Evolutionary conservation across 1,284 basidiomycete species (phyloP).

Genomic region (Gomphus bonarii): DNA sequence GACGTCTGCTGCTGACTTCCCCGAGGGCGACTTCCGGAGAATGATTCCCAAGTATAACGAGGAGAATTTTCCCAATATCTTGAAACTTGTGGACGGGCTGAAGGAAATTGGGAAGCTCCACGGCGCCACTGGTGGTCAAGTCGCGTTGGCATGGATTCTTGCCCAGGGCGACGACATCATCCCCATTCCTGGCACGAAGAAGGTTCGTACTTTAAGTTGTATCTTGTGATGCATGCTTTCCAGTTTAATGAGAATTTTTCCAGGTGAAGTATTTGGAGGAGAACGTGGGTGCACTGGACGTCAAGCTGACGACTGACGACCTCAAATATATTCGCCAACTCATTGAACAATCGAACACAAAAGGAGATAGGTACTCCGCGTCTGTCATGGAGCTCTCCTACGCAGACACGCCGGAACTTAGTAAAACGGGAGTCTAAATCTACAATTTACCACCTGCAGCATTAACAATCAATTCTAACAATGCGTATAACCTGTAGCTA

Average conservation of each 20-base stretch:
- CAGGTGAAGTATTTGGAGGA: background rate
- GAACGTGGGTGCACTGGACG: background rate
- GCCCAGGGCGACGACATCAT: slow-evolving; percentile 42
- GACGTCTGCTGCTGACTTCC: slow-evolving; percentile 42
- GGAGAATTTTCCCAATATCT: slow-evolving; percentile 35
- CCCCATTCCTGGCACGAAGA: slow-evolving; percentile 36
- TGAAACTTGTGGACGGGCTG: slow-evolving; percentile 39
- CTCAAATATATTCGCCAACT: background rate
- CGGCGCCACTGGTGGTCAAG: slow-evolving; percentile 41
- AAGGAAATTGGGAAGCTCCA: slow-evolving; percentile 33
- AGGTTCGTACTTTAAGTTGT: slow-evolving; percentile 24
- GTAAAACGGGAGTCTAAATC: too few species aligned
- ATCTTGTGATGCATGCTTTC: background rate
- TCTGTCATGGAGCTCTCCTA: too few species aligned
- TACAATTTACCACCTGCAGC: too few species aligned
- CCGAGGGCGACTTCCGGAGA: slow-evolving; percentile 36
- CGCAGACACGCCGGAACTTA: too few species aligned
- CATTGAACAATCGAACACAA: too few species aligned
- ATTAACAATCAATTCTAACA: too few species aligned
- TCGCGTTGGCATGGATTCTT: slow-evolving; percentile 52
- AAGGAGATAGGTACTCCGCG: too few species aligned
- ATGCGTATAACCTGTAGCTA: too few species aligned
- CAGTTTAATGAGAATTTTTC: background rate
- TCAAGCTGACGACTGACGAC: background rate
- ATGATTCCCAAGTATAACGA: slow-evolving; percentile 16